Evolutionary conservation across 441 rosid genomes (phyloP), one percentile per base, ranked within the genome.

Genomic region (Erodium trifolium): DNA sequence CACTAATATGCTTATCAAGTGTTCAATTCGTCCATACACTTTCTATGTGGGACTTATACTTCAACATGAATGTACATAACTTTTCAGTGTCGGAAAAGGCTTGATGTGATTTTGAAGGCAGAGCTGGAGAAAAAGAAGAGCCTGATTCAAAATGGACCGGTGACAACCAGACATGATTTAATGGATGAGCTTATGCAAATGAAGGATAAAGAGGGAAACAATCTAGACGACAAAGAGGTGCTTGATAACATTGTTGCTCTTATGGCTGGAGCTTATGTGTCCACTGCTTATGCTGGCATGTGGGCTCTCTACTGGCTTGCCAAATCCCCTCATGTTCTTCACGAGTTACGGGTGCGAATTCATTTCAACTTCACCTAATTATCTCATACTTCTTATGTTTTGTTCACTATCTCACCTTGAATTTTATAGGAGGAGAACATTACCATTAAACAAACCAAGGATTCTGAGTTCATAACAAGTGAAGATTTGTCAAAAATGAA

Each of bases 291-390:
- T 9, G 64, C 73, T 2, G 70, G 74, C 0, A 80, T 68, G 76
- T 85, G 83, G 84, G 81, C 83, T 35, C 57, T 81, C 29, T 80
- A 81, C 71, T 78, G 67, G 60, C 82, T 83, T 59, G 79, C 78
- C 71, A 83, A 83, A 67, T 75, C n/a, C 67, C 87, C 84, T 2
- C 0, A 37, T 4, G 78, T 78, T 23, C 87, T 81, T 0, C 16
- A 74, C 13, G 77, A 71, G 62, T 77, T 79, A 4, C 59, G 77
- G 78, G 83, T 83, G 72, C 14, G 53, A 9, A 3, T 4, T 4
- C 3, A 43, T n/a, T n/a, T n/a, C n/a, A n/a, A n/a, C n/a, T n/a
- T n/a, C n/a, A n/a, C 1, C 35, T 31, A 31, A 31, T 31, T 31
- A 31, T 3, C 35, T 31, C 35, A 1, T 31, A 31, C 35, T 31